Conservation (phyloP, 106 monocot species). For the Chionographis japonica region DNA sequence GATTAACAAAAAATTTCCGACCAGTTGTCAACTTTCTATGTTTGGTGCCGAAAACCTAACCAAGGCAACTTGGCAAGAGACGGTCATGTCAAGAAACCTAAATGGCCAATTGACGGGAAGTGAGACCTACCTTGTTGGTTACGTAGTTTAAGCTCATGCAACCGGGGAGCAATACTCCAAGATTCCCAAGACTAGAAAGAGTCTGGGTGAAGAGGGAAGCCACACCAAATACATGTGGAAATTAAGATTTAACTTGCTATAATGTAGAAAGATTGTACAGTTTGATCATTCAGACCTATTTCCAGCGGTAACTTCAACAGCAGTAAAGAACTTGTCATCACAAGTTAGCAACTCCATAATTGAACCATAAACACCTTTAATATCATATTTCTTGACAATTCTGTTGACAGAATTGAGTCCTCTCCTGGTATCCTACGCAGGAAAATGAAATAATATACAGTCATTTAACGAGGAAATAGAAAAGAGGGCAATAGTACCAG, state of each 20-base stretch:
- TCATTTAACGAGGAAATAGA: neutral
- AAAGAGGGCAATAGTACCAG: neutral
- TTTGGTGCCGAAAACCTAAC: too few relatives aligned
- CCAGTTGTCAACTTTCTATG: too few relatives aligned
- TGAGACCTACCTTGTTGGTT: too few relatives aligned
- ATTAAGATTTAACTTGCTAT: neutral
- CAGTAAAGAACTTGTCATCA: slow-evolving; percentile 93
- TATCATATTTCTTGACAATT: slow-evolving; percentile 72
- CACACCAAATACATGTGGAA: too few relatives aligned
- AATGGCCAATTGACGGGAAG: too few relatives aligned
- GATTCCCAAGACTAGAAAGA: too few relatives aligned
- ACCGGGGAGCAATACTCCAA: too few relatives aligned
- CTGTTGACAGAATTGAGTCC: slow-evolving; percentile 81
- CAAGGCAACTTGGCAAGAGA: too few relatives aligned
- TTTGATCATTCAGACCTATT: slow-evolving; percentile 56
- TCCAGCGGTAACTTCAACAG: slow-evolving; percentile 99
- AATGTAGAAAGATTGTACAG: neutral
- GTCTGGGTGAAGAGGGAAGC: too few relatives aligned
- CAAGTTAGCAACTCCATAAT: slow-evolving; percentile 86
- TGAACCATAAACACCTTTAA: slow-evolving; percentile 84
- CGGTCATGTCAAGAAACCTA: too few relatives aligned
- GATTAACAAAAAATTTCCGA: too few relatives aligned
- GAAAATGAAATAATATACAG: slow-evolving; percentile 9
- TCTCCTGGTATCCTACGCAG: slow-evolving; percentile 78
- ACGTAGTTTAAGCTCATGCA: too few relatives aligned